Evolutionary conservation across 2,329 filamentous ascomycete genomes (phyloP).

Genomic region (Leptographium procerum): DNA sequence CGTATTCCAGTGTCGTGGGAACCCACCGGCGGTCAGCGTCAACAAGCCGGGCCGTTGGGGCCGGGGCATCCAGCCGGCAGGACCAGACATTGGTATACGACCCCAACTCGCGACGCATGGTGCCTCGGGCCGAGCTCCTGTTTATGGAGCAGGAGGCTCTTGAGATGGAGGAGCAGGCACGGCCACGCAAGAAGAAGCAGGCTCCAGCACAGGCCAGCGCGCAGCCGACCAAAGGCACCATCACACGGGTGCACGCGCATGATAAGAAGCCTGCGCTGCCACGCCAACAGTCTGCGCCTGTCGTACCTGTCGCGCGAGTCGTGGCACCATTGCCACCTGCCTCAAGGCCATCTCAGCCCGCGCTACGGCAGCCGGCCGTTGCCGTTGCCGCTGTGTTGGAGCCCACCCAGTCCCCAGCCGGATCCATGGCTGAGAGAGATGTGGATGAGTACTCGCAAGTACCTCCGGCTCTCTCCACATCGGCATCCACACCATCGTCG

Average conservation of each 20-base stretch:
- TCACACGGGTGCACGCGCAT: background rate
- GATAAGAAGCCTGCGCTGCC: constrained; percentile 16
- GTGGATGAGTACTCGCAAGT: background rate
- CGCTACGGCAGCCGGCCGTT: background rate
- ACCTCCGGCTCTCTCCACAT: constrained; percentile 6
- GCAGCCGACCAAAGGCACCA: background rate
- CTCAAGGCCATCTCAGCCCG: too few species aligned
- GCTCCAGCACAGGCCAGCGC: constrained; percentile 28
- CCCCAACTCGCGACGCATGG: constrained; percentile 53
- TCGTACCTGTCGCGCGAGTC: constrained; percentile 3
- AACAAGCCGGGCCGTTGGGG: constrained; percentile 12
- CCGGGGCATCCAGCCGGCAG: constrained; percentile 16
- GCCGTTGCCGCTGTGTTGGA: background rate
- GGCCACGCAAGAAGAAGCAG: constrained; percentile 29
- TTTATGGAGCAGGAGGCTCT: constrained; percentile 30
- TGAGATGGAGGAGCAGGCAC: constrained; percentile 21
- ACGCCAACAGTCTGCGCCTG: constrained; percentile 23
- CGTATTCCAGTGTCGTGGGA: constrained; percentile 11
- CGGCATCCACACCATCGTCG: constrained; percentile 5
- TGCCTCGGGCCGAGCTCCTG: constrained; percentile 34
- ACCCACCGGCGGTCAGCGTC: constrained; percentile 15
- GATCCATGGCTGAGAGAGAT: background rate
- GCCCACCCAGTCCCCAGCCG: background rate
- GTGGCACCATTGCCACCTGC: background rate
- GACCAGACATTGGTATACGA: constrained; percentile 47